Evolutionary conservation across 805 yeast genomes (phyloP).

Genomic region (Tanozyma kutaoensis): DNA sequence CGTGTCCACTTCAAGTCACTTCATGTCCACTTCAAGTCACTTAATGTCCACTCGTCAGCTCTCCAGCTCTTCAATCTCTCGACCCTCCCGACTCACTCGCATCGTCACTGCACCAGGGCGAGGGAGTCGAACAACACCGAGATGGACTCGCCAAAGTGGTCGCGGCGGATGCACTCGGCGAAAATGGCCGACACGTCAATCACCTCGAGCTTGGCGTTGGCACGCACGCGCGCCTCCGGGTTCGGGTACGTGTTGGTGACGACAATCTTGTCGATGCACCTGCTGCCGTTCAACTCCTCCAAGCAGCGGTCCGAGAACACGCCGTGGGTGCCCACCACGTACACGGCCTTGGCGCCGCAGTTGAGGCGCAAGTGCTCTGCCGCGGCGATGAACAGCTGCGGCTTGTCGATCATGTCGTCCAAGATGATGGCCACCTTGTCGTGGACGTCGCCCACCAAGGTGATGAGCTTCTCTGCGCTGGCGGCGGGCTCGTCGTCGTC

Average conservation of each 20-base stretch:
- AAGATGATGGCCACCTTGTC: slow-evolving; percentile 84
- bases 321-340: slow-evolving; percentile 92
- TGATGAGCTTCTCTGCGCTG: slow-evolving; percentile 74
- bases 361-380: slow-evolving; percentile 94
- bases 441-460: slow-evolving; percentile 92
- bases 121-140: slow-evolving; percentile 86
- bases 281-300: slow-evolving; percentile 62
- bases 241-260: slow-evolving; percentile 97
- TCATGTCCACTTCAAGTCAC: too few relatives aligned
- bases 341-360: slow-evolving; percentile 91
- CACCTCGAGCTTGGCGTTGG: slow-evolving; percentile 55
- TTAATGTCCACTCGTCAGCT: too few relatives aligned
- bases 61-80: too few relatives aligned
- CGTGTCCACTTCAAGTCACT: too few relatives aligned
- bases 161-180: slow-evolving; percentile 97
- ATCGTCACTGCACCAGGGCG: too few relatives aligned
- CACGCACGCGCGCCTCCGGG: slow-evolving; percentile 40
- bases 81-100: too few relatives aligned
- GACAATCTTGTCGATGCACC: slow-evolving; percentile 80
- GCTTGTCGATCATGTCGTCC: slow-evolving; percentile 97
- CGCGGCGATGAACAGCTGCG: slow-evolving; percentile 87
- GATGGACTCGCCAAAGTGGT: slow-evolving; percentile 95
- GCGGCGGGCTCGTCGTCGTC: slow-evolving; percentile 60
- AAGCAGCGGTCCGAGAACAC: slow-evolving; percentile 80
- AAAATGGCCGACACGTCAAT: slow-evolving; percentile 92